A percentile compares a stretch with the other conserved stretches of the same genome.
These are phyloP conservation scores for Avena sativa DNA, from an alignment of 176 grass and related monocot species.

Conservation along the genomic window DNA sequence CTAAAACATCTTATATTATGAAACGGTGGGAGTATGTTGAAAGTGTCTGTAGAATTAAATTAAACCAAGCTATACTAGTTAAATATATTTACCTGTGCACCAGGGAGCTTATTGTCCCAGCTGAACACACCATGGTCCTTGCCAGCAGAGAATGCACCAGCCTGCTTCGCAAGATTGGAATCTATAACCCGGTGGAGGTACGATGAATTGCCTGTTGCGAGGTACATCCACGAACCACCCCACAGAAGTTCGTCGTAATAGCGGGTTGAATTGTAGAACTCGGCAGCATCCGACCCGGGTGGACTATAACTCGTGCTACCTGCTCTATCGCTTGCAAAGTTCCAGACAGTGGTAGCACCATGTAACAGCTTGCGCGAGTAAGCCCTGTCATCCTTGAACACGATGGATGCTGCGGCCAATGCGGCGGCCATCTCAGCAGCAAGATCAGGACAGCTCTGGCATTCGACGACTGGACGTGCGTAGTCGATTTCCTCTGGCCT, in stretches of 20 bases:
- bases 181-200: conserved; percentile 70
- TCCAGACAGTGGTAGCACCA: conserved; percentile 77
- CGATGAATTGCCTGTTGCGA: conserved; percentile 86
- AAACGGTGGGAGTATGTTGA: neutral
- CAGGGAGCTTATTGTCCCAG: conserved; percentile 96
- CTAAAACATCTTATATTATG: no score
- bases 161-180: conserved; percentile 73
- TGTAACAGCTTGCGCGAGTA: conserved; percentile 93
- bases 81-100: conserved; percentile 70
- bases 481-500: conserved; percentile 91
- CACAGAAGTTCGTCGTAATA: conserved; percentile 94
- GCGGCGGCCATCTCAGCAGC: conserved; percentile 85
- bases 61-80: neutral
- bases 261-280: conserved; percentile 90
- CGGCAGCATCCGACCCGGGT: conserved; percentile 59
- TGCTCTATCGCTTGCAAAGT: conserved; percentile 79
- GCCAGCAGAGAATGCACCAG: conserved; percentile 75
- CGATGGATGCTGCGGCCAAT: conserved; percentile 91
- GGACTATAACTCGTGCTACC: conserved; percentile 59
- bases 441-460: conserved; percentile 80
- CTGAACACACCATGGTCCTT: conserved; percentile 89
- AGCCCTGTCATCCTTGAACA: conserved; percentile 89
- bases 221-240: conserved; percentile 93
- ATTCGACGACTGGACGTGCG: conserved; percentile 67
- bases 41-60: conserved; percentile 30